These are phyloP conservation scores for Ogataea glucozyma DNA, from an alignment of 805 yeast species.

Conservation along the genomic window DNA sequence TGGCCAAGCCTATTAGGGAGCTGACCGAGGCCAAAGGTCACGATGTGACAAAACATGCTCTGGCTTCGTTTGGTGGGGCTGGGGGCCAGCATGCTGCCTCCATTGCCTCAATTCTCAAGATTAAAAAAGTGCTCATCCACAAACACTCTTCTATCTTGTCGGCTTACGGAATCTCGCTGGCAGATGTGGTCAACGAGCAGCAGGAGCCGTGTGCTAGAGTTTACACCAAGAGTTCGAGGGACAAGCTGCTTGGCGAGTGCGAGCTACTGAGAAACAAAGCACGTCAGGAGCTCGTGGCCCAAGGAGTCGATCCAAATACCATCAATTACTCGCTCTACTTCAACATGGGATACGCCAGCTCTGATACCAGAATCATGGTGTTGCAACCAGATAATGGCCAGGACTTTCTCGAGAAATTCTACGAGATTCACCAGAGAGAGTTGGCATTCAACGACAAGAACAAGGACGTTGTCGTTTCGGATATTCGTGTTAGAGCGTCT, in stretches of 20 bases:
- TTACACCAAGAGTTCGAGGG: conserved; percentile 15
- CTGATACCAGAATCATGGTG: conserved; percentile 35
- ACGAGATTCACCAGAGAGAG: conserved; percentile 34
- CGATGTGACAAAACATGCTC: conserved; percentile 56
- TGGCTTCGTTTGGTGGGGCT: conserved; percentile 86
- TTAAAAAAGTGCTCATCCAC: conserved; percentile 65
- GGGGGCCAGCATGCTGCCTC: conserved; percentile 85
- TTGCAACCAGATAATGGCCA: conserved; percentile 23
- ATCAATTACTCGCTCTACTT: conserved; percentile 41
- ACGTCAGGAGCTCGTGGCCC: conserved; percentile 9
- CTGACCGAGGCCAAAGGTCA: conserved; percentile 80
- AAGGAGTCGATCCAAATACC: conserved; percentile 28
- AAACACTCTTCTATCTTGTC: conserved; percentile 51
- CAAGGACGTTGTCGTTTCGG: conserved; percentile 31
- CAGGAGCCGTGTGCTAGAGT: conserved; percentile 31
- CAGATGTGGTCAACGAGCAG: conserved; percentile 36
- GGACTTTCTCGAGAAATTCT: conserved; percentile 27
- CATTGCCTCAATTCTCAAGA: conserved; percentile 67
- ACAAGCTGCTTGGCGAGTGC: conserved; percentile 15
- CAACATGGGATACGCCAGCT: conserved; percentile 55
- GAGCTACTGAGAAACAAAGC: background rate
- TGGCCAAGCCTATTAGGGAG: conserved; percentile 81
- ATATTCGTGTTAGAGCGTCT: conserved; percentile 55
- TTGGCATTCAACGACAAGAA: conserved; percentile 33
- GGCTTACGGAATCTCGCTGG: conserved; percentile 68